Conservation (phyloP, 345 rosid genomes). For the Adansonia digitata region DNA sequence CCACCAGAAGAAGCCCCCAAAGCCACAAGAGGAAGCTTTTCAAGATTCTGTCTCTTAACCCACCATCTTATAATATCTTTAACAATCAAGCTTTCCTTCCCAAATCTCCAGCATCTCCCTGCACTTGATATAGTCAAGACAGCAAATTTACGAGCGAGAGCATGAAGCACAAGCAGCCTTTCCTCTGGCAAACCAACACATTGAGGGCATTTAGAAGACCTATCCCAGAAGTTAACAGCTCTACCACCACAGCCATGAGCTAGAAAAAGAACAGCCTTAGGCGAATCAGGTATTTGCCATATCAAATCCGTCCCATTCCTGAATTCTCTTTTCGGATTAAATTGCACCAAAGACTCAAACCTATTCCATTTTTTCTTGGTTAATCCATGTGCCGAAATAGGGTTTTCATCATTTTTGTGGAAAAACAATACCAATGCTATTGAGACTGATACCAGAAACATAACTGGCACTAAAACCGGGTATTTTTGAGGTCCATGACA, state of each 20-base stretch:
- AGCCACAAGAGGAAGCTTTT: constrained; percentile 73
- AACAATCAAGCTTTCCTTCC: constrained; percentile 51
- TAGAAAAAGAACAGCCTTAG: constrained; percentile 72
- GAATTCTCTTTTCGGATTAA: constrained; percentile 48
- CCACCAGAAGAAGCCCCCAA: constrained; percentile 98
- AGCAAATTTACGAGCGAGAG: constrained; percentile 54
- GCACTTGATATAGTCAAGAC: constrained; percentile 68
- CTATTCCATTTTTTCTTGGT: constrained; percentile 29
- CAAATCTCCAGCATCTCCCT: constrained; percentile 67
- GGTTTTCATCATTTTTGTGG: constrained; percentile 21
- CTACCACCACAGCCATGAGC: constrained; percentile 89
- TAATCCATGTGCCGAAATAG: constrained; percentile 16
- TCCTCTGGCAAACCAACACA: constrained; percentile 90
- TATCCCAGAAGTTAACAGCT: constrained; percentile 86
- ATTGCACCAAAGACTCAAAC: constrained; percentile 28
- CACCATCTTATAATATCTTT: constrained; percentile 53
- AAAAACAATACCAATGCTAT: constrained; percentile 29
- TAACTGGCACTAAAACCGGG: constrained; percentile 21
- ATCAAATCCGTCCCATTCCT: constrained; percentile 69
- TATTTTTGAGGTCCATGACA: constrained; percentile 33
- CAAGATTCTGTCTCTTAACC: constrained; percentile 47
- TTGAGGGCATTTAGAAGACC: constrained; percentile 48
- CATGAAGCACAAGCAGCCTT: constrained; percentile 52
- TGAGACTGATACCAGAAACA: constrained; percentile 28
- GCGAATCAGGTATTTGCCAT: constrained; percentile 74